Evolutionary conservation across 1,284 basidiomycete genomes (phyloP), one percentile per base, ranked within the genome.

Genomic region (Ustilago sp.): DNA sequence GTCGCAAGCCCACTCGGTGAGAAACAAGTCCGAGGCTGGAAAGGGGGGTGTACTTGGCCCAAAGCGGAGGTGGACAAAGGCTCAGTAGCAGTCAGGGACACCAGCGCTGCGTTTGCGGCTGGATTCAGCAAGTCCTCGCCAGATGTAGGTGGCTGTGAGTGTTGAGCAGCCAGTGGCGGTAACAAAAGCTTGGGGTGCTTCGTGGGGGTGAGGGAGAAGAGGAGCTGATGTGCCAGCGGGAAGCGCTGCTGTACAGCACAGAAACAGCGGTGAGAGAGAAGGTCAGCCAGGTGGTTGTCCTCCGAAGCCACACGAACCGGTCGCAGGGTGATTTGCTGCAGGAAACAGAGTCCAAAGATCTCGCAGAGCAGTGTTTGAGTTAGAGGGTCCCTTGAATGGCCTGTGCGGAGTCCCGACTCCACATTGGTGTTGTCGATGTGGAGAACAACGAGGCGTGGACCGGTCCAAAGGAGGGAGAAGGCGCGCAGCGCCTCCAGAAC

Each of bases 271-370:
- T 8, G 3, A 17, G 39, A 41, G 13, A 41, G 39, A 17, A 41
- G 39, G 39, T 41, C 39, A 41, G 39, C 39, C 12, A 41, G 39
- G 13, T 15, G 13, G 13, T 41, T 41, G 13, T 41, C 39, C 12
- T 4, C 32, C 32, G 2, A 13, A 9, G 32, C 15, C 12, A 52
- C 50, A 12, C 8, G 4, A 8, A 52, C 15, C 1, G 8, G 50
- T 15, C 2, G 1, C 4, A 52, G 23, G 7, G 50, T 52, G 19
- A 36, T 28, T 8, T 52, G 32, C 31, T 52, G 50, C 12, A 17
- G 15, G 50, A 52, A 52, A 52, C 50, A 52, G 32, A 52, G 32
- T 1, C 50, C 15, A 17, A 52, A 52, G 32, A 52, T 52, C 50
- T 52, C 4, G 7, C 8, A 5, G 8, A 52, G 23, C 5, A 52